These are phyloP conservation scores for Hippophae gyantsensis DNA, from an alignment of 306 rosid species.

Conservation along the genomic window DNA sequence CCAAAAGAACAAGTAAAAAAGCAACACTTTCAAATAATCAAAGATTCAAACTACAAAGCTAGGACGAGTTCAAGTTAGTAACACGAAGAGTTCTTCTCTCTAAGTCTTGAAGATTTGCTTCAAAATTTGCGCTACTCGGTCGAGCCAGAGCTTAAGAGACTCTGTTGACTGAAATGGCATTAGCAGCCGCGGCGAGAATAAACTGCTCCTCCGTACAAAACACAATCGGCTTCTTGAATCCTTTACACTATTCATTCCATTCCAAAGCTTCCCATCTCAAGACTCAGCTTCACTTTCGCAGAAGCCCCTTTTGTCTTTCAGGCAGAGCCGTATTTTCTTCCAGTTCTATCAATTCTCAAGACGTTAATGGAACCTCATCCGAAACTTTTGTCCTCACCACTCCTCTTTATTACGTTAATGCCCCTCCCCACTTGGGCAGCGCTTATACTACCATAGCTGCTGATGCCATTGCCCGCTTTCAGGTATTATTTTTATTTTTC, in stretches of 20 bases:
- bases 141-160: too few species aligned
- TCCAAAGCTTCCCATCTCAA: slow-evolving; percentile 27
- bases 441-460: slow-evolving; percentile 97
- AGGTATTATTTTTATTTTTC: slow-evolving; percentile 30
- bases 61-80: too few species aligned
- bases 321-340: slow-evolving; percentile 38
- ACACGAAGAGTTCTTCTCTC: too few species aligned
- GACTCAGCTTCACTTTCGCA: slow-evolving; percentile 29
- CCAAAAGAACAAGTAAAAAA: too few species aligned
- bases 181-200: slow-evolving; percentile 26
- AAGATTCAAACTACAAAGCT: too few species aligned
- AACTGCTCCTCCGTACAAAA: slow-evolving; percentile 42
- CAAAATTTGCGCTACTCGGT: too few species aligned
- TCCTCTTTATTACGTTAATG: slow-evolving; percentile 94
- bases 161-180: too few species aligned
- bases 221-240: slow-evolving; percentile 42
- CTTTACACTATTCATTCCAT: slow-evolving; percentile 33
- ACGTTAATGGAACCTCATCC: neutral
- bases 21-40: too few species aligned
- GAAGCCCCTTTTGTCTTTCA: too few species aligned
- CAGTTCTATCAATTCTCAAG: slow-evolving; percentile 13
- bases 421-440: slow-evolving; percentile 98
- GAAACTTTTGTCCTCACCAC: slow-evolving; percentile 77
- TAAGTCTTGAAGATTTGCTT: too few species aligned
- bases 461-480: slow-evolving; percentile 90